Evolutionary conservation across 106 monocot species (phyloP), one percentile per base, ranked within the genome.

Genomic region (Phalaenopsis equestris): DNA sequence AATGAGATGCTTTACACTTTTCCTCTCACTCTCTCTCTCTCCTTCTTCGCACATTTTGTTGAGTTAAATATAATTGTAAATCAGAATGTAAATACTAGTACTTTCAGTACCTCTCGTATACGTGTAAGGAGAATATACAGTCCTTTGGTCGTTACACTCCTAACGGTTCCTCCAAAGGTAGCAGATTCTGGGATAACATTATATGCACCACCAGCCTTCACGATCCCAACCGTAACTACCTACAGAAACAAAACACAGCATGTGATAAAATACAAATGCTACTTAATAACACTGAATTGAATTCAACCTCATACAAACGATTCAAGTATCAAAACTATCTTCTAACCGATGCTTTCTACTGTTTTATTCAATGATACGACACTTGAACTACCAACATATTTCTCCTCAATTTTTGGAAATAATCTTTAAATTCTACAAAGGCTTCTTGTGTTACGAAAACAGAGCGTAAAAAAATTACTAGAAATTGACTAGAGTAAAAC

Each of bases 111-210:
- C 93, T 96, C 93, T 77, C 85, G 86, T 18, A 93, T 91, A 81
- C 96, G 85, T 83, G 73, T 76, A n/a, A 65, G 45, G 19, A 93
- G 87, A 41, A 87, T 42, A 18, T 72, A 81, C 3, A 90, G 77
- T 8, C 91, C 91, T 81, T 93, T 84, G 7, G 80, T 87, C 68
- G 88, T 88, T 75, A 90, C 64, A 78, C 91, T 90, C 42, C 96
- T 90, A 52, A 86, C 86, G 38, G 93, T 93, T 77, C 96, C 96
- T 75, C 93, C 93, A 82, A 96, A 85, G 15, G 85, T 86, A 30
- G 84, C 86, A 41, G 88, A 82, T n/a, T 89, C 86, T 10, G 91
- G 92, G 39, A 95, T 86, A 6, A 88, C 89, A 81, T 94, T 90
- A 75, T 57, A 41, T 55, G 94, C 87, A 43, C 88, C 89, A 36